A percentile compares a stretch with the other conserved stretches of the same genome.
These are phyloP conservation scores for Amanita subjunquillea DNA, from an alignment of 768 basidiomycete species.

Conservation along the genomic window DNA sequence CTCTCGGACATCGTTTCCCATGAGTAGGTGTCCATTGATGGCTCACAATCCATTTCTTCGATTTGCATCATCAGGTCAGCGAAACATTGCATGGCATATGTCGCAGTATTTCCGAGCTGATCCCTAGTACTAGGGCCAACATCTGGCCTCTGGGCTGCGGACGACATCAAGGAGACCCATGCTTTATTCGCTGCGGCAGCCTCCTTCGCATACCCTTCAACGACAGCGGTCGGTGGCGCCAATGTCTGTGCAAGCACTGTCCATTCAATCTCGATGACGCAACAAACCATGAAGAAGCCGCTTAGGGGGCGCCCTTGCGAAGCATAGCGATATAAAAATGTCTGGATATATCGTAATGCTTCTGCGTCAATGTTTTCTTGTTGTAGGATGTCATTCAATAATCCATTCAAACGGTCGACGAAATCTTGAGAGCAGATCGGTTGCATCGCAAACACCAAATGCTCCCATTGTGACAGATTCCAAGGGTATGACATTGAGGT, in stretches of 20 bases:
- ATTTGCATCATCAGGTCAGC: slow-evolving; percentile 70
- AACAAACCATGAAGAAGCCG: slow-evolving; percentile 86
- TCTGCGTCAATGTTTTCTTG: slow-evolving; percentile 41
- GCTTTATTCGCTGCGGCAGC: slow-evolving; percentile 80
- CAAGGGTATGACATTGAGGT: slow-evolving; percentile 71
- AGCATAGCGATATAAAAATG: slow-evolving; percentile 68
- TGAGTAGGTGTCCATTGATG: slow-evolving; percentile 76
- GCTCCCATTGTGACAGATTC: slow-evolving; percentile 56
- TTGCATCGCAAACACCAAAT: slow-evolving; percentile 41
- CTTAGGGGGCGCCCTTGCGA: slow-evolving; percentile 68
- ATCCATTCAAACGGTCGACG: slow-evolving; percentile 64
- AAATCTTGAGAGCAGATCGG: slow-evolving; percentile 53
- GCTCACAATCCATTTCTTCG: slow-evolving; percentile 74
- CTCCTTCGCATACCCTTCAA: slow-evolving; percentile 32
- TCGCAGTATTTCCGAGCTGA: slow-evolving; percentile 37
- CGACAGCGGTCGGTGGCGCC: slow-evolving; percentile 21
- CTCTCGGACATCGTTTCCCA: slow-evolving; percentile 93
- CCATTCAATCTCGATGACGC: slow-evolving; percentile 79
- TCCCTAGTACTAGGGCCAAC: slow-evolving; percentile 25
- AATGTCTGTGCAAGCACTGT: slow-evolving; percentile 71
- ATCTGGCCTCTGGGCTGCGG: slow-evolving; percentile 33
- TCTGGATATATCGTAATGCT: slow-evolving; percentile 47
- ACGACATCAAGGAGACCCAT: slow-evolving; percentile 60
- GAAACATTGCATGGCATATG: slow-evolving; percentile 66
- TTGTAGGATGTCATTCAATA: slow-evolving; percentile 54